A percentile compares a stretch with the other conserved stretches of the same genome.
Conservation (phyloP, 2,329 filamentous ascomycete species). For the Xylariaceae sp. region DNA sequence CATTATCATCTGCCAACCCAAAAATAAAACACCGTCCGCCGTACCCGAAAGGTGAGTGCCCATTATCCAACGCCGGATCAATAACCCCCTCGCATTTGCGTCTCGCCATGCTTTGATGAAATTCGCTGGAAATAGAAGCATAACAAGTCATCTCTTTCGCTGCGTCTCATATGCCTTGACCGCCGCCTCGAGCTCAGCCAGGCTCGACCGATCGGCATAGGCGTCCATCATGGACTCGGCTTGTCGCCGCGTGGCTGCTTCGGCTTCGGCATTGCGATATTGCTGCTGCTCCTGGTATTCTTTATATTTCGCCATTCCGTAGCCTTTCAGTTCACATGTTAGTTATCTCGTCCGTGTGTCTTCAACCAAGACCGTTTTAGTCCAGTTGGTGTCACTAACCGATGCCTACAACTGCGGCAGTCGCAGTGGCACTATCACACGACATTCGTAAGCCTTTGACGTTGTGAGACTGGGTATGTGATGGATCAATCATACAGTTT, state of each 20-base stretch:
- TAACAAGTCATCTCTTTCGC: constrained; percentile 25
- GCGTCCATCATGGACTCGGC: constrained; percentile 54
- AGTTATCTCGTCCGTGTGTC: neutral
- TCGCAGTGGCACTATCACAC: constrained; percentile 39
- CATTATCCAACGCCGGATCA: constrained; percentile 2
- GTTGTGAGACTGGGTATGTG: neutral
- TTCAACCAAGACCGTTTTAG: no score
- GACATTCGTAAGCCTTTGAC: constrained; percentile 27
- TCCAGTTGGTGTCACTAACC: constrained; percentile 34
- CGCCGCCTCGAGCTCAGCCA: constrained; percentile 56
- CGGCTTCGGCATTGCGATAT: constrained; percentile 38
- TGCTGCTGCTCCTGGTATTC: constrained; percentile 34
- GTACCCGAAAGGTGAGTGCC: neutral
- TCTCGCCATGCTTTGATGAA: no score
- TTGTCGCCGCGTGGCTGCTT: constrained; percentile 43
- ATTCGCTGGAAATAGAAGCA: no score
- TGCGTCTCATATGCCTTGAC: constrained; percentile 53
- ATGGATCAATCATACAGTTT: constrained; percentile 27
- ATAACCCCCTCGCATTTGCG: no score
- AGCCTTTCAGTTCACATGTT: constrained; percentile 29
- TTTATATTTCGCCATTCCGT: constrained; percentile 42
- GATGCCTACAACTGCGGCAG: constrained; percentile 43
- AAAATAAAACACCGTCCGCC: neutral
- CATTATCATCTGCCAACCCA: constrained; percentile 6
- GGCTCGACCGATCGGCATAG: constrained; percentile 57